These are phyloP conservation scores for Eurotiales sp. DNA, from an alignment of 2,329 filamentous ascomycete genomes.

Conservation along the genomic window DNA sequence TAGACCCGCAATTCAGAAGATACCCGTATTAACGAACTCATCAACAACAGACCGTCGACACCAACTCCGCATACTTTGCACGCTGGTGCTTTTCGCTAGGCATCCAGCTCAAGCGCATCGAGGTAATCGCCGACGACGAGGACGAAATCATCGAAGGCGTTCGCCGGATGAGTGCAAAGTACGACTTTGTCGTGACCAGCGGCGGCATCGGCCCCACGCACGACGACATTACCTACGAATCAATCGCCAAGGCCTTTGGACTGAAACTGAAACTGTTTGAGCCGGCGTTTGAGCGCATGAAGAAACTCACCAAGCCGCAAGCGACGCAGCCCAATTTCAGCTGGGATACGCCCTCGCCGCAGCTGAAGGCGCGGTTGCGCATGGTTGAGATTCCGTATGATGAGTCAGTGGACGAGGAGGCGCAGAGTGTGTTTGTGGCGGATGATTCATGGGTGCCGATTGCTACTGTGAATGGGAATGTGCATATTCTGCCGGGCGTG, in stretches of 20 bases:
- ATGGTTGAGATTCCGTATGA: conserved; percentile 89
- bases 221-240: conserved; percentile 95
- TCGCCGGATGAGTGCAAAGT: conserved; percentile 77
- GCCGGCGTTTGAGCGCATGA: conserved; percentile 77
- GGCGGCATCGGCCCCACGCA: conserved; percentile 97
- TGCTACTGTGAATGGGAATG: conserved; percentile 81
- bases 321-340: conserved; percentile 70
- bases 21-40: not conserved
- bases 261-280: conserved; percentile 74
- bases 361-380: conserved; percentile 74
- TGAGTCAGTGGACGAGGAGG: conserved; percentile 57
- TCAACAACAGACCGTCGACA: conserved; percentile 57
- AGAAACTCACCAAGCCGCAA: conserved; percentile 69
- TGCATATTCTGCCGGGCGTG: conserved; percentile 89
- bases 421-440: conserved; percentile 73
- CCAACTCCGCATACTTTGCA: conserved; percentile 62
- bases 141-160: conserved; percentile 85
- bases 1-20: conserved; percentile 5
- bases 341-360: conserved; percentile 79
- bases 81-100: conserved; percentile 64
- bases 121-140: conserved; percentile 92
- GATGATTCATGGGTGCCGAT: conserved; percentile 91
- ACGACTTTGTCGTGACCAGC: conserved; percentile 93
- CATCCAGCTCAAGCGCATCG: conserved; percentile 73
- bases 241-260: conserved; percentile 84